Percentiles rank a stretch among this genome's conserved stretches.
Evolutionary conservation across 768 basidiomycete species (phyloP).

Genomic region (Neoboletus magnificus): DNA sequence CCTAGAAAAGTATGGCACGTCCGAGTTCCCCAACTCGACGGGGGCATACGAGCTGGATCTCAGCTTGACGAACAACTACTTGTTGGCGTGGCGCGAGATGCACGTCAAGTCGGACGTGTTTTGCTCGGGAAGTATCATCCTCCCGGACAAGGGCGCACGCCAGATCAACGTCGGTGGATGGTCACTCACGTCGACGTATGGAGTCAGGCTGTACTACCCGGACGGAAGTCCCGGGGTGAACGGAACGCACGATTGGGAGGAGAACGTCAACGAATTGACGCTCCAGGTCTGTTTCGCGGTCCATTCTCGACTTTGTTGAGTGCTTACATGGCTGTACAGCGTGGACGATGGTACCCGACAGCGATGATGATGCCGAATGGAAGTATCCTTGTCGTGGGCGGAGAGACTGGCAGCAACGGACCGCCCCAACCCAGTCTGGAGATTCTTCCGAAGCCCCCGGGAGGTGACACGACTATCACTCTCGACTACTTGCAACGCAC

Average conservation of each 20-base stretch:
- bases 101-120: conserved; percentile 77
- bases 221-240: conserved; percentile 66
- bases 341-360: conserved; percentile 72
- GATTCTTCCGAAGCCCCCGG: conserved; percentile 61
- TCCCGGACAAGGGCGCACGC: conserved; percentile 66
- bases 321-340: conserved; percentile 30
- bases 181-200: conserved; percentile 69
- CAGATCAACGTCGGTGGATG: conserved; percentile 40
- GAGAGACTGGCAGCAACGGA: conserved; percentile 72
- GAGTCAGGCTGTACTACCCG: conserved; percentile 70
- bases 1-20: conserved; percentile 71
- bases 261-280: conserved; percentile 52
- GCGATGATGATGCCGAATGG: conserved; percentile 72
- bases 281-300: conserved; percentile 49
- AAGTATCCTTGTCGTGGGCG: conserved; percentile 69
- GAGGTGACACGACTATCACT: conserved; percentile 59
- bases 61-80: conserved; percentile 44
- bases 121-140: conserved; percentile 68
- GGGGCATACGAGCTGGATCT: conserved; percentile 79
- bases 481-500: conserved; percentile 69
- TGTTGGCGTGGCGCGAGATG: conserved; percentile 68
- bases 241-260: conserved; percentile 78
- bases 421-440: conserved; percentile 66
- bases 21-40: conserved; percentile 61
- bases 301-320: background rate